A percentile compares a stretch with the other conserved stretches of the same genome.
phyloP scores from a whole-genome alignment of 2,329 filamentous ascomycete species.

The Fusarium albosuccineum region DNA sequence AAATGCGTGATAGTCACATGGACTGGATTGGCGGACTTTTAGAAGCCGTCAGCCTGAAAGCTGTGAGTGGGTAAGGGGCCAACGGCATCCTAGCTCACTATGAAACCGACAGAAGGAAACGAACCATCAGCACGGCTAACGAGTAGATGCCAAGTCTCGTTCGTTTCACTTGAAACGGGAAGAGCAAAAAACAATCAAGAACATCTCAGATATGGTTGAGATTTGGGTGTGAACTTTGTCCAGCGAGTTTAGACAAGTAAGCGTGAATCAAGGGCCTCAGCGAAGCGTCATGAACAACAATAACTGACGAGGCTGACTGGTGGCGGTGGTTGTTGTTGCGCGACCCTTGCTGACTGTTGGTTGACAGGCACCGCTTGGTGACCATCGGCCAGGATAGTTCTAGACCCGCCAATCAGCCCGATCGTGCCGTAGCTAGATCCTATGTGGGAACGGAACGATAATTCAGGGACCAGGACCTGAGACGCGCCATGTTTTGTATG shows the following conservation, averaged over 20 bases:
- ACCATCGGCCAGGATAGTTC: constrained; percentile 13
- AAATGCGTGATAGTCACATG: constrained; percentile 14
- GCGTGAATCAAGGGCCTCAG: neutral
- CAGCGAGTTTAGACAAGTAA: neutral
- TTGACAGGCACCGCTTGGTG: constrained; percentile 4
- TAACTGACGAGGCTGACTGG: neutral
- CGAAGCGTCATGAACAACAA: neutral
- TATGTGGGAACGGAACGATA: neutral
- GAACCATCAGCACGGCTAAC: constrained; percentile 2
- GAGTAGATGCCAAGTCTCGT: constrained; percentile 2
- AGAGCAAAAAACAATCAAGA: neutral
- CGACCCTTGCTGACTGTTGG: neutral
- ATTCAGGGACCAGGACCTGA: constrained; percentile 19
- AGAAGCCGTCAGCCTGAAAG: constrained; percentile 8
- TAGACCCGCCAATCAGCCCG: constrained; percentile 25
- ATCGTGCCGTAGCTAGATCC: constrained; percentile 7
- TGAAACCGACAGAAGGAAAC: constrained; percentile 22
- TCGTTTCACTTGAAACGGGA: constrained; percentile 24
- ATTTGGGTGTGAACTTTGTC: neutral
- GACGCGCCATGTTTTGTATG: constrained; percentile 22
- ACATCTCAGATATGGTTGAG: neutral
- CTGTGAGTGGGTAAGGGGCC: constrained; percentile 16
- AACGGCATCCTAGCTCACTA: constrained; percentile 13
- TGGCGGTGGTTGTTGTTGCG: too few species aligned
- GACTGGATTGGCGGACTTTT: constrained; percentile 33